phyloP scores from a whole-genome alignment of 2,329 filamentous ascomycete species.

The Domatiomyces globalis region DNA sequence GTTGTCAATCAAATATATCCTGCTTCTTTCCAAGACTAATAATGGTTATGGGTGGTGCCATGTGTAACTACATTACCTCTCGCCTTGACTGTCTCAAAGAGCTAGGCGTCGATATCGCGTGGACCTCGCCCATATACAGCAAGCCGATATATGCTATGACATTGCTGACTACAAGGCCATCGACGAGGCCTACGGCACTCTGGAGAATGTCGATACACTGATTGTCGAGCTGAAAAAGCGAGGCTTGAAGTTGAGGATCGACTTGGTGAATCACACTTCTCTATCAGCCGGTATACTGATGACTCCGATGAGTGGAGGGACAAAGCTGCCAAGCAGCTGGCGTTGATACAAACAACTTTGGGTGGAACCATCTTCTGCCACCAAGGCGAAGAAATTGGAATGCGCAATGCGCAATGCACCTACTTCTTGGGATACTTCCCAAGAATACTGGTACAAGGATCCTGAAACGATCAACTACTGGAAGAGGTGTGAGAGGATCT shows the following conservation, averaged over 20 bases:
- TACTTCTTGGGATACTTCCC: conserved; percentile 39
- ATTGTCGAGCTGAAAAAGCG: conserved; percentile 31
- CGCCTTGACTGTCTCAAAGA: conserved; percentile 50
- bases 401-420: conserved; percentile 47
- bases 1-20: conserved; percentile 48
- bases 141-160: conserved; percentile 40
- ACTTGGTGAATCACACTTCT: conserved; percentile 35
- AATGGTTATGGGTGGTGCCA: conserved; percentile 47
- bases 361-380: conserved; percentile 54
- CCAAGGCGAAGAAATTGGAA: conserved; percentile 55
- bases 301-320: conserved; percentile 34
- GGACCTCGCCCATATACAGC: conserved; percentile 39
- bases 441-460: conserved; percentile 52
- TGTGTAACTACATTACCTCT: conserved; percentile 48
- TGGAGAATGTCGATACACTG: conserved; percentile 33
- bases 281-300: conserved; percentile 34
- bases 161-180: conserved; percentile 32
- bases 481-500: conserved; percentile 26
- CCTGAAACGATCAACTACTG: conserved; percentile 47
- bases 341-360: conserved; percentile 28
- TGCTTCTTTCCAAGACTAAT: conserved; percentile 38
- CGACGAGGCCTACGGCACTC: conserved; percentile 33
- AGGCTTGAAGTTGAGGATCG: conserved; percentile 37
- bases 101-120: conserved; percentile 49
- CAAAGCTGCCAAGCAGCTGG: conserved; percentile 34